phyloP scores from a whole-genome alignment of 1,284 basidiomycete genomes.

The Rhizopogon hawkerae region DNA sequence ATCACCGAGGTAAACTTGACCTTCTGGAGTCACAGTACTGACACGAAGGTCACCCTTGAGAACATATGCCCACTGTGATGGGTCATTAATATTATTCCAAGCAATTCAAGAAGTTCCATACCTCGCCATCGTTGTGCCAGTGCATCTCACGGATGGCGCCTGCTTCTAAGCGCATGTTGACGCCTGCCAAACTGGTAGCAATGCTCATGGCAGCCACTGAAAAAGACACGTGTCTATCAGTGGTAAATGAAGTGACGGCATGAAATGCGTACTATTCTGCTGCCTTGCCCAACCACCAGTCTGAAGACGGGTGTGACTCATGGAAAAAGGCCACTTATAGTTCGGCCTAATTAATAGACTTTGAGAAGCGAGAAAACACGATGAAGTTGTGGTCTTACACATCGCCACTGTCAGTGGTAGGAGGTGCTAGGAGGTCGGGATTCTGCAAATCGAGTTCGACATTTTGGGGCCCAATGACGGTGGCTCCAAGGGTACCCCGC shows the following conservation, averaged over 20 bases:
- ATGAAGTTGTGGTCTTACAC: constrained; percentile 19
- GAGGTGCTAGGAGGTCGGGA: constrained; percentile 43
- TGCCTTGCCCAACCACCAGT: constrained; percentile 52
- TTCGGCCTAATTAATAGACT: constrained; percentile 24
- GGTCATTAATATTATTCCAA: not conserved
- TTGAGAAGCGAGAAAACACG: not conserved
- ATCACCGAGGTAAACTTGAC: constrained; percentile 39
- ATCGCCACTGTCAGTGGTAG: constrained; percentile 41
- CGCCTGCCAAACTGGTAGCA: constrained; percentile 35
- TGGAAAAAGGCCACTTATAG: constrained; percentile 52
- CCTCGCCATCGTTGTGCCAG: constrained; percentile 50
- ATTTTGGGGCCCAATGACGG: constrained; percentile 44
- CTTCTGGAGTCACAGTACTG: constrained; percentile 41
- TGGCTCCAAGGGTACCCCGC: constrained; percentile 31
- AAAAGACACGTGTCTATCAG: constrained; percentile 1
- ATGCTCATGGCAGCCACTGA: constrained; percentile 36
- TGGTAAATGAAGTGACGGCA: not conserved
- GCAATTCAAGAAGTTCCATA: constrained; percentile 7
- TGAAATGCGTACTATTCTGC: constrained; percentile 35
- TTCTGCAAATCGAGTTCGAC: constrained; percentile 38
- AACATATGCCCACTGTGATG: constrained; percentile 40
- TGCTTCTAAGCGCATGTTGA: constrained; percentile 50
- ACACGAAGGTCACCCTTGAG: constrained; percentile 37
- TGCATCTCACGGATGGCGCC: constrained; percentile 53
- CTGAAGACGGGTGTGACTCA: constrained; percentile 46